Evolutionary conservation across 1,284 basidiomycete species (phyloP).

Genomic region (Ceraceosorus guamensis): DNA sequence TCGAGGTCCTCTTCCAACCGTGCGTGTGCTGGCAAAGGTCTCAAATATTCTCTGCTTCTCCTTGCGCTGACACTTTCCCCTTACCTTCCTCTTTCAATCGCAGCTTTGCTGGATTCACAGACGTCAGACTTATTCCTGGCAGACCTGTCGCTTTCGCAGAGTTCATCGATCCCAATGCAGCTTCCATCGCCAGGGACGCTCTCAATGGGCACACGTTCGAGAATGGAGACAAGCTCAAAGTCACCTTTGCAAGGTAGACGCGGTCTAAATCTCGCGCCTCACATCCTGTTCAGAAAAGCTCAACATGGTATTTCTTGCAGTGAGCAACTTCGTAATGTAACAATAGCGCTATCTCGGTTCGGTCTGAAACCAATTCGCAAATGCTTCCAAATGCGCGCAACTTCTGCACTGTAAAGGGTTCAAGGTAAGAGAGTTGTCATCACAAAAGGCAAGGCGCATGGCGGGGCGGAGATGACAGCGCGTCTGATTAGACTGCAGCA

Average conservation of each 20-base stretch:
- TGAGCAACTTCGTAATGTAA: too few relatives aligned
- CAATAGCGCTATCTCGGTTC: too few relatives aligned
- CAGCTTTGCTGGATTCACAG: conserved; percentile 25
- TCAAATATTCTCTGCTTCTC: background rate
- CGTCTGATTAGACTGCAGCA: conserved; percentile 1
- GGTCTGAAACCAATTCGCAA: too few relatives aligned
- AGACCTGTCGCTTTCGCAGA: conserved; percentile 46
- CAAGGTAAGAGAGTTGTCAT: too few relatives aligned
- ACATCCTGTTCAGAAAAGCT: too few relatives aligned
- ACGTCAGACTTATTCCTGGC: conserved; percentile 45
- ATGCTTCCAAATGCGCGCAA: too few relatives aligned
- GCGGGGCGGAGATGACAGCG: too few relatives aligned
- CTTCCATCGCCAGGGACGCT: conserved; percentile 35
- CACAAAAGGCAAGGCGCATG: too few relatives aligned
- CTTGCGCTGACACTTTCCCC: background rate
- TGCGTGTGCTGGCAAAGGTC: background rate
- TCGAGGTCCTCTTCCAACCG: conserved; percentile 33
- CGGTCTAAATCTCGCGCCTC: too few relatives aligned
- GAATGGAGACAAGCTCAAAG: conserved; percentile 37
- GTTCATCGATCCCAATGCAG: conserved; percentile 33
- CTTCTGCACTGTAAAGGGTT: too few relatives aligned
- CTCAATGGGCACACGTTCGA: conserved; percentile 42
- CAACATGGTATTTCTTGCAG: too few relatives aligned
- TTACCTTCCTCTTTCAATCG: too few relatives aligned
- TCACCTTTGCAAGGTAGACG: conserved; percentile 15